Evolutionary conservation across 768 basidiomycete species (phyloP), one percentile per base, ranked within the genome.

Genomic region (Lyophyllum atratum): DNA sequence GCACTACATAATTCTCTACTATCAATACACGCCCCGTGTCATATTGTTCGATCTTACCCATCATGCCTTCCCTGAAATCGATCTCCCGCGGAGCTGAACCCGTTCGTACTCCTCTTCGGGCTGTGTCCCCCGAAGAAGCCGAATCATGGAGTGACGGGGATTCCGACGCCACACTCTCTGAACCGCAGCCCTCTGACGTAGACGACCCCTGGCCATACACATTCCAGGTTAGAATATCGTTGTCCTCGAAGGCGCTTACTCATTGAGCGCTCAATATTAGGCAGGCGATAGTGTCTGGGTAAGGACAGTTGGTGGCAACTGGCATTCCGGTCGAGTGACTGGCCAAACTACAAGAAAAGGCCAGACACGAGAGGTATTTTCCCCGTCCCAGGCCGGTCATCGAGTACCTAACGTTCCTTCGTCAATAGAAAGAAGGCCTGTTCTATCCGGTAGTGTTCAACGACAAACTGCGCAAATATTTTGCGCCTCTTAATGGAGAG

Each of bases 401-500:
- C 59, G 4, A n/a, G 45, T 48, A 42, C 44, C 26, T 53, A 49
- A 56, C 34, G 21, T 39, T 25, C 19, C 24, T 5, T 46, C 54
- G 31, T 39, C 39, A 46, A 51, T 63, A 85, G 81, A 71, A 74
- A 40, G 70, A 79, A 28, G 82, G 82, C 22, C 66, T 85, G 21
- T 84, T 78, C 59, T 88, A 82, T 68, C 79, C 79, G 15, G 85
- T 82, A 29, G 67, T 77, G 47, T 86, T 81, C 55, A 70, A 75
- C 46, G 69, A 66, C 54, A 78, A 77, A 53, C 66, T 84, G 29
- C 80, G 85, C 31, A 85, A 83, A 66, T 85, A 82, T 65, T 83
- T 85, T 64, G 79, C 86, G 2, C 86, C 87, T 6, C 70, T 85
- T 48, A 83, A 86, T 52, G 87, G 86, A 17, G 85, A 87, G 58